Evolutionary conservation across 2,329 filamentous ascomycete genomes (phyloP).

Genomic region (Alternaria burnsii): DNA sequence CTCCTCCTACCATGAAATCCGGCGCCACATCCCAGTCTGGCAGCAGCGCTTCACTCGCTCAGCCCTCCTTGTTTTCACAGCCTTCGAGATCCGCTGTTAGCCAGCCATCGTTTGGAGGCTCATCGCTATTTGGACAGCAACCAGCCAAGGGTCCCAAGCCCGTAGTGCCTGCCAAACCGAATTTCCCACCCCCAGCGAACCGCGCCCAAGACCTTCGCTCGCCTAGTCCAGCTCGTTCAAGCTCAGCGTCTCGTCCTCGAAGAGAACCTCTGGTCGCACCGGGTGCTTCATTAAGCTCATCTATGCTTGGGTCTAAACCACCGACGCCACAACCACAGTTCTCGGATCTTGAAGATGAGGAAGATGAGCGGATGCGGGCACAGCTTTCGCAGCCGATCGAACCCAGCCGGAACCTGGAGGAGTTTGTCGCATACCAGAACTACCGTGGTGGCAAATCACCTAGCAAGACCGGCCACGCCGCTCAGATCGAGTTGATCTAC

Average conservation of each 20-base stretch:
- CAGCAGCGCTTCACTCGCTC: conserved; percentile 29
- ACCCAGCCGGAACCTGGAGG: conserved; percentile 69
- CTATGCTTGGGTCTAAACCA: conserved; percentile 44
- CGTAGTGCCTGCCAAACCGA: conserved; percentile 43
- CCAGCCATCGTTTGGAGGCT: conserved; percentile 17
- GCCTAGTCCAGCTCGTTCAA: conserved; percentile 73
- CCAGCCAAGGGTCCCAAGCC: conserved; percentile 21
- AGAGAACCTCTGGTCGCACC: conserved; percentile 45
- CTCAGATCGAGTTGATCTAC: conserved; percentile 65
- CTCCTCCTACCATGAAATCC: conserved; percentile 41
- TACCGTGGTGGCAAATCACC: conserved; percentile 50
- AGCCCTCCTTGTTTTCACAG: conserved; percentile 30
- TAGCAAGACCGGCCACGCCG: conserved; percentile 54
- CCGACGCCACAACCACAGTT: conserved; percentile 50
- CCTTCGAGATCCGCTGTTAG: conserved; percentile 15
- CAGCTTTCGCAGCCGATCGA: conserved; percentile 68
- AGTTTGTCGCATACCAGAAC: conserved; percentile 69
- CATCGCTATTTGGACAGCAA: conserved; percentile 31
- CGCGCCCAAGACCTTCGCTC: conserved; percentile 67
- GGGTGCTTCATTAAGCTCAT: conserved; percentile 43
- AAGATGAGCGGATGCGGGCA: conserved; percentile 72
- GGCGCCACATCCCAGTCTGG: conserved; percentile 34
- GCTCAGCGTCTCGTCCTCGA: conserved; percentile 57
- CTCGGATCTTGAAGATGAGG: conserved; percentile 59
- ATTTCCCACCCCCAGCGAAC: conserved; percentile 63